phyloP scores from a whole-genome alignment of 2,329 filamentous ascomycete species.

The Aspergillus sp. region DNA sequence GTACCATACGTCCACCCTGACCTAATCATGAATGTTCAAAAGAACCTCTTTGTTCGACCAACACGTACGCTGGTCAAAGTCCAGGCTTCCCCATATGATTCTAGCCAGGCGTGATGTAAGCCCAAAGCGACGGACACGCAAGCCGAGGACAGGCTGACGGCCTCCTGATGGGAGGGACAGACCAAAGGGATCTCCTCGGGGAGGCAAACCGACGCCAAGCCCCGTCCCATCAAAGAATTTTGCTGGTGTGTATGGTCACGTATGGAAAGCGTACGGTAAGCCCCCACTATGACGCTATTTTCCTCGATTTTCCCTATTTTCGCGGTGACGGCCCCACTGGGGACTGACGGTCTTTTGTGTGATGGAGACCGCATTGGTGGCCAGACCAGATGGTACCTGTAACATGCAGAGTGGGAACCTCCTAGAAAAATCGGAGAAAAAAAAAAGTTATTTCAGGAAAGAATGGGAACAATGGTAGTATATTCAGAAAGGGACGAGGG shows the following conservation, averaged over 20 bases:
- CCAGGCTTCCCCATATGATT: background rate
- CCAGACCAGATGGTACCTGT: slow-evolving; percentile 25
- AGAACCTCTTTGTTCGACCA: too few relatives aligned
- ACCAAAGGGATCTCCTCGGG: background rate
- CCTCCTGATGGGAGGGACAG: background rate
- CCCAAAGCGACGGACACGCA: slow-evolving; percentile 1
- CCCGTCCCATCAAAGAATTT: background rate
- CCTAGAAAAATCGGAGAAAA: slow-evolving; percentile 16
- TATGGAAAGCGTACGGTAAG: slow-evolving; percentile 21
- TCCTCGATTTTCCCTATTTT: slow-evolving; percentile 2
- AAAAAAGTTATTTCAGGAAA: slow-evolving; percentile 17
- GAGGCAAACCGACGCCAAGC: background rate
- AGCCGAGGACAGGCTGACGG: background rate
- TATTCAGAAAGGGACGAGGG: background rate
- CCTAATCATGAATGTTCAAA: too few relatives aligned
- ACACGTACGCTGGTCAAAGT: too few relatives aligned
- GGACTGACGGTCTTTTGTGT: slow-evolving; percentile 12
- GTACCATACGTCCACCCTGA: too few relatives aligned
- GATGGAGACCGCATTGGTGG: slow-evolving; percentile 19
- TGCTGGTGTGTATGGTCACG: slow-evolving; percentile 10
- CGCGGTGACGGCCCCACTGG: slow-evolving; percentile 11
- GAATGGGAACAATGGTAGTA: slow-evolving; percentile 8
- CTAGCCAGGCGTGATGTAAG: slow-evolving; percentile 1
- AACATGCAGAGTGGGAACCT: slow-evolving; percentile 24
- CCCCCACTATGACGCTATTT: slow-evolving; percentile 28